These are phyloP conservation scores for Vaccinium myrtillus DNA, from an alignment of 148 eudicot species.

Conservation along the genomic window DNA sequence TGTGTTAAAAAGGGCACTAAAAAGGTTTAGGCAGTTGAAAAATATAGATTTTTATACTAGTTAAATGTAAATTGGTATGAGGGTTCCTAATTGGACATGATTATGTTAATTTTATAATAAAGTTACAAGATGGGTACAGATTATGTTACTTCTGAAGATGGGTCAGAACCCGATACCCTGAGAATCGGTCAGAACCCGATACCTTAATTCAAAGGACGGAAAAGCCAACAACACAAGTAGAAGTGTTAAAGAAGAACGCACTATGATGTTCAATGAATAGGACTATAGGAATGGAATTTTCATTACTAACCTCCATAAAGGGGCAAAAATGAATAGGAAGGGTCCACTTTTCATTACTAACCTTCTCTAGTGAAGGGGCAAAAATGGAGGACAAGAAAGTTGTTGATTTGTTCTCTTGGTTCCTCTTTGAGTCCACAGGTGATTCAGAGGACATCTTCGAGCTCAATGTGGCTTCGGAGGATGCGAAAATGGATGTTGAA, in stretches of 20 bases:
- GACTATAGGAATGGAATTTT: no score
- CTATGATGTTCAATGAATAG: no score
- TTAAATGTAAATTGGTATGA: no score
- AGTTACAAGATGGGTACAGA: no score
- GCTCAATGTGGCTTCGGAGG: constrained; percentile 13
- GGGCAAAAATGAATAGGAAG: not conserved
- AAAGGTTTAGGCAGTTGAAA: no score
- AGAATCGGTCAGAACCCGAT: not conserved
- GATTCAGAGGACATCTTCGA: constrained; percentile 63
- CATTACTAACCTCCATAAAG: no score
- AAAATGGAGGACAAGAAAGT: constrained; percentile 17
- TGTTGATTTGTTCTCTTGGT: constrained; percentile 44
- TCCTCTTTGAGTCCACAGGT: constrained; percentile 57
- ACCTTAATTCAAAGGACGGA: not conserved
- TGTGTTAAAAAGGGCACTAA: no score
- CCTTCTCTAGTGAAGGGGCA: not conserved
- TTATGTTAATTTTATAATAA: no score
- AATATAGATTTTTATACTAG: no score
- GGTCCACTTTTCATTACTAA: not conserved
- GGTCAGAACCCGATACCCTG: not conserved
- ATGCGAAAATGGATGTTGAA: constrained; percentile 12
- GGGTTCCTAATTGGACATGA: not conserved
- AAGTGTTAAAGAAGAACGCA: not conserved
- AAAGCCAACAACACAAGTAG: not conserved
- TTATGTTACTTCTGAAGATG: not conserved